These are phyloP conservation scores for Saxispiralis lemnorum DNA, from an alignment of 495 filamentous ascomycete genomes.

Conservation along the genomic window DNA sequence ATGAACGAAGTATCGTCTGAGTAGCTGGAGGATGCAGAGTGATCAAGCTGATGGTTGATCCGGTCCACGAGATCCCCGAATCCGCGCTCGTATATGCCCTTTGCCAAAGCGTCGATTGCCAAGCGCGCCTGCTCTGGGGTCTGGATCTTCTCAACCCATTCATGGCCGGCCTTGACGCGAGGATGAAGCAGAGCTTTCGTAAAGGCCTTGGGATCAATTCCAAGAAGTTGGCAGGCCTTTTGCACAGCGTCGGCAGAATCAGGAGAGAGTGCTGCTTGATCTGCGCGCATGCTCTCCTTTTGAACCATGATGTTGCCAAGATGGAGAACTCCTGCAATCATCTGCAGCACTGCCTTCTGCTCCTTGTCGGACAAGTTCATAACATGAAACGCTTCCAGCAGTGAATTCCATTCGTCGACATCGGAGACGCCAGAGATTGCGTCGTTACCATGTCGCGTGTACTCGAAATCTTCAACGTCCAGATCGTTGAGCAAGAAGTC, in stretches of 20 bases:
- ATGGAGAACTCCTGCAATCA: conserved; percentile 80
- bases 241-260: conserved; percentile 53
- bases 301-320: conserved; percentile 79
- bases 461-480: conserved; percentile 71
- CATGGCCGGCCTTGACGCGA: conserved; percentile 79
- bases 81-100: conserved; percentile 90
- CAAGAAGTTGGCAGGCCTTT: conserved; percentile 67
- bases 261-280: conserved; percentile 68
- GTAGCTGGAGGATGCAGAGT: conserved; percentile 41
- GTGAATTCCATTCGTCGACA: conserved; percentile 67
- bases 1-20: conserved; percentile 87
- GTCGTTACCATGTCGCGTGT: conserved; percentile 80
- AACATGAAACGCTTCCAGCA: conserved; percentile 83
- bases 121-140: conserved; percentile 90
- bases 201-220: conserved; percentile 69
- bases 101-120: conserved; percentile 77
- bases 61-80: conserved; percentile 85
- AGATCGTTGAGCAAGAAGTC: conserved; percentile 56
- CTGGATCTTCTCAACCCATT: conserved; percentile 97
- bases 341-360: conserved; percentile 64
- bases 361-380: conserved; percentile 89
- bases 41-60: conserved; percentile 83
- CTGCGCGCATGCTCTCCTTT: conserved; percentile 73
- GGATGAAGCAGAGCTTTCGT: conserved; percentile 79
- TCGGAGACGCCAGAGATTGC: conserved; percentile 83